Conservation (phyloP, 768 basidiomycete species). For the Holtermannia corniformis region DNA sequence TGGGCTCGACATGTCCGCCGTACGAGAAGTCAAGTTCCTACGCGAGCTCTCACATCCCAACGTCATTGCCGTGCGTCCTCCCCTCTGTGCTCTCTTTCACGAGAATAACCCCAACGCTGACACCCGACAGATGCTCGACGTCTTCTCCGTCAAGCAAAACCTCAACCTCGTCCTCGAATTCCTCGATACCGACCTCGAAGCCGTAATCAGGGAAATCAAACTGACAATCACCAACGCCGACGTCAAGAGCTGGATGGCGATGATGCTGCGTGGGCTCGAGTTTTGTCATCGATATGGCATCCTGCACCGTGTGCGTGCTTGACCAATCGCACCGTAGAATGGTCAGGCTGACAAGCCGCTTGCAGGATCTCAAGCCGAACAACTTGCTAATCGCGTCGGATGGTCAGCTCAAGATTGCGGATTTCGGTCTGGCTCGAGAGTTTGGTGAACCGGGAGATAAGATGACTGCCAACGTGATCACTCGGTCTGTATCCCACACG, state of each 20-base stretch:
- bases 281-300: conserved; percentile 94
- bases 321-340: not conserved
- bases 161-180: conserved; percentile 96
- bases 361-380: conserved; percentile 94
- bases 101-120: not conserved
- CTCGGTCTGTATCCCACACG: conserved; percentile 55
- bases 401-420: conserved; percentile 90
- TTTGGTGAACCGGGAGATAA: conserved; percentile 88
- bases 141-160: conserved; percentile 92
- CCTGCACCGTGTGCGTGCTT: conserved; percentile 63
- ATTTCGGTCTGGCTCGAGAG: conserved; percentile 96
- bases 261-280: conserved; percentile 95
- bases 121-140: conserved; percentile 68
- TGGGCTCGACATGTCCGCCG: conserved; percentile 96
- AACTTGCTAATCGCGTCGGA: conserved; percentile 87
- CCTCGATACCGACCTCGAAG: conserved; percentile 90
- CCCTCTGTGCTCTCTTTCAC: no score
- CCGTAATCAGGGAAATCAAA: conserved; percentile 85
- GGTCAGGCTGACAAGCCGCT: conserved; percentile 1
- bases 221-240: conserved; percentile 90
- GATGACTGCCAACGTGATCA: conserved; percentile 98
- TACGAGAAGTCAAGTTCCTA: conserved; percentile 94
- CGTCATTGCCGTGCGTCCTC: conserved; percentile 66
- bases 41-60: conserved; percentile 90
- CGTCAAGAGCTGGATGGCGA: conserved; percentile 98